Percentiles rank a stretch among this genome's conserved stretches.
These are phyloP conservation scores for Passiflora organensis DNA, from an alignment of 345 rosid genomes.

Conservation along the genomic window DNA sequence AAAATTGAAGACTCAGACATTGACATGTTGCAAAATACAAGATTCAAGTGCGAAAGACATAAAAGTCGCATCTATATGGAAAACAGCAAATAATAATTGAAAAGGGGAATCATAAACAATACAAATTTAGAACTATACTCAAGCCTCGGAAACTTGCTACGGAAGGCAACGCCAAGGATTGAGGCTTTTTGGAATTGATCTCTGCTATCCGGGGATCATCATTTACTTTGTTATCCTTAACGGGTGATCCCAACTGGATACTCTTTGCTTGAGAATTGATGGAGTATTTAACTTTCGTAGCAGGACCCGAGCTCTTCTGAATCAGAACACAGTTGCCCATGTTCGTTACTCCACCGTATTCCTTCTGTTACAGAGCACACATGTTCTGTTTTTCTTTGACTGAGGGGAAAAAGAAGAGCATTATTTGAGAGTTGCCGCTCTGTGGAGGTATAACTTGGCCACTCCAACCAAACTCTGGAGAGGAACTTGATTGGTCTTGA, in stretches of 20 bases:
- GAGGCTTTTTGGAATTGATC: conserved; percentile 16
- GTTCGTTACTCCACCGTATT: not conserved
- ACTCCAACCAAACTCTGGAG: conserved; percentile 22
- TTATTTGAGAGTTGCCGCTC: conserved; percentile 21
- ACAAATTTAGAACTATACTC: conserved; percentile 22
- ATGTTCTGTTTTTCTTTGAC: not conserved
- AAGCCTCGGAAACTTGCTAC: conserved; percentile 16
- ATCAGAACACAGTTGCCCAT: conserved; percentile 47
- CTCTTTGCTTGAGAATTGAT: conserved; percentile 5
- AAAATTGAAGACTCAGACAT: not conserved
- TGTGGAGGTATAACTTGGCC: conserved; percentile 9
- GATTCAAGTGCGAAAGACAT: too few species aligned
- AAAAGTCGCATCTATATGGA: too few species aligned
- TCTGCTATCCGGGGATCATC: conserved; percentile 13
- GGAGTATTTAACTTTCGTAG: conserved; percentile 20
- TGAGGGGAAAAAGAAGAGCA: conserved; percentile 5
- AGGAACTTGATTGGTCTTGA: conserved; percentile 51
- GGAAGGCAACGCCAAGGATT: conserved; percentile 10
- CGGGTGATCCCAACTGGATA: conserved; percentile 26
- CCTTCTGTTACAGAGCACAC: conserved; percentile 2
- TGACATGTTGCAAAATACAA: too few species aligned
- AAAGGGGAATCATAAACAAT: not conserved
- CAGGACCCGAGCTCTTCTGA: conserved; percentile 21
- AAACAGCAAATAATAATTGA: too few species aligned
- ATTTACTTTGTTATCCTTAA: conserved; percentile 17